Conservation (phyloP, 2,329 filamentous ascomycete species). For the Fusarium chuoi region DNA sequence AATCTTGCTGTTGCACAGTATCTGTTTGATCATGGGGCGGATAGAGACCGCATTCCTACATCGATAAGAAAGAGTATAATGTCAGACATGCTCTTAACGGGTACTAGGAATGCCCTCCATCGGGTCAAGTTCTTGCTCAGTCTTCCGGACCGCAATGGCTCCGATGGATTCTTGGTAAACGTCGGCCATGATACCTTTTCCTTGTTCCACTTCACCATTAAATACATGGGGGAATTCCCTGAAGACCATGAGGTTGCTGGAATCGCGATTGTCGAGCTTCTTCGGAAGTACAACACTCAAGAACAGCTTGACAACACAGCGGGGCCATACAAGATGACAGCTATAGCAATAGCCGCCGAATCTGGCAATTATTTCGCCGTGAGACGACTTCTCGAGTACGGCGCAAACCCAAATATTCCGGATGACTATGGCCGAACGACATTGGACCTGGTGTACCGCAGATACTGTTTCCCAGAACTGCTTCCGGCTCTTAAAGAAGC, state of each 20-base stretch:
- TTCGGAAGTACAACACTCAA: background rate
- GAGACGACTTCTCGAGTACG: background rate
- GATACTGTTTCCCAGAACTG: background rate
- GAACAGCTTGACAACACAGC: background rate
- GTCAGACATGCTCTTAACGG: background rate
- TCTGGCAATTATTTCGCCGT: background rate
- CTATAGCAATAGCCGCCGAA: background rate
- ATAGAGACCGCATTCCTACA: background rate
- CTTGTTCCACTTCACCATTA: background rate
- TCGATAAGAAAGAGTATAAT: background rate
- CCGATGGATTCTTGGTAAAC: background rate
- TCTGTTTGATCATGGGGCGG: background rate
- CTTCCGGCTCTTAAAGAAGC: background rate
- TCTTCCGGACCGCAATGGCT: background rate
- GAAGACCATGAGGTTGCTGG: background rate
- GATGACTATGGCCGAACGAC: background rate
- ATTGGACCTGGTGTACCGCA: background rate
- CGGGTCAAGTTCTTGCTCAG: background rate
- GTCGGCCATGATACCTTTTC: background rate
- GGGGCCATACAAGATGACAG: background rate
- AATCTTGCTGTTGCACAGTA: background rate
- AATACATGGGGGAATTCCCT: background rate
- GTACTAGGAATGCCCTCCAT: background rate
- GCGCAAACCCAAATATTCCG: background rate
- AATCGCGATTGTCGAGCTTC: background rate